Evolutionary conservation across 2,329 filamentous ascomycete genomes (phyloP).

Genomic region (Erysiphe pulchra): DNA sequence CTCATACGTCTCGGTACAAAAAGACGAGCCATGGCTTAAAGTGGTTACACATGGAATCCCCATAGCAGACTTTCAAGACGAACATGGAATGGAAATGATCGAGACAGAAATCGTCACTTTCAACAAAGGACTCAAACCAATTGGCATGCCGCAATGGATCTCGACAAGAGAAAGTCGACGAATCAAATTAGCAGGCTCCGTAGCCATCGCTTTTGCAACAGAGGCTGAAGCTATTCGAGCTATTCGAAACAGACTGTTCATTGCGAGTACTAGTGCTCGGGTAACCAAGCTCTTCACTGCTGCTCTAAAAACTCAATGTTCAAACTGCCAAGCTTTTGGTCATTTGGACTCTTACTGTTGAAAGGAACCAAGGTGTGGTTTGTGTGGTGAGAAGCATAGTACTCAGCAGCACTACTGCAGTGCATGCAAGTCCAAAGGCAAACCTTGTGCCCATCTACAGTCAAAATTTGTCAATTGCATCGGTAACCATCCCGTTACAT

Average conservation of each 20-base stretch:
- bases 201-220: too few species aligned
- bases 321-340: too few species aligned
- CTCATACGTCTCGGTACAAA: not conserved
- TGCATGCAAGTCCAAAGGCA: not conserved
- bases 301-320: too few species aligned
- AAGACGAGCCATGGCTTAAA: not conserved
- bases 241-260: too few species aligned
- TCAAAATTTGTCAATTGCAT: not conserved
- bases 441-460: not conserved
- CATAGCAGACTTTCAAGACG: not conserved
- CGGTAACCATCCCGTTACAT: not conserved
- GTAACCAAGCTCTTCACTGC: too few species aligned
- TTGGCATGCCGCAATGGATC: not conserved
- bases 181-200: not conserved
- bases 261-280: too few species aligned
- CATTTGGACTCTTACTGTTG: too few species aligned
- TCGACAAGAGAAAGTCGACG: not conserved
- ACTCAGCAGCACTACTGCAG: not conserved
- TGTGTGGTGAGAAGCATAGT: not conserved
- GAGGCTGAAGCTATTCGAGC: not conserved
- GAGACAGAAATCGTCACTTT: conserved; percentile 1
- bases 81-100: not conserved
- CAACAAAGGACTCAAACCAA: conserved; percentile 1
- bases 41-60: not conserved
- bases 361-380: too few species aligned